phyloP scores from a whole-genome alignment of 768 basidiomycete species.

The Tubosaeta sp. region DNA sequence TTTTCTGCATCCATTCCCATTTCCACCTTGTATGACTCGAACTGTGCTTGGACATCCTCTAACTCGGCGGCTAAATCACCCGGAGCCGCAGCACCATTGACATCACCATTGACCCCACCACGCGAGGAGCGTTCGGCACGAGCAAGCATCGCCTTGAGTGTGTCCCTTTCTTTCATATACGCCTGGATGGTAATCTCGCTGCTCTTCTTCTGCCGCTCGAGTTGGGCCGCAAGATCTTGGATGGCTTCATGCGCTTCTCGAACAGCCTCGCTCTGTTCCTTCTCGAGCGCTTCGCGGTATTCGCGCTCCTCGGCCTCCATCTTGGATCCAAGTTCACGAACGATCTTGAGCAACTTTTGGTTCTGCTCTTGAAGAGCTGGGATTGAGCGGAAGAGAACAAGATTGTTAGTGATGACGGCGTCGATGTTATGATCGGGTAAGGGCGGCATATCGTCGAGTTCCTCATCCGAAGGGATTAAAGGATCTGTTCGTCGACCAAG shows the following conservation, averaged over 20 bases:
- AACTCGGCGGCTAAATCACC: slow-evolving; percentile 55
- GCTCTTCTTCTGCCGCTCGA: slow-evolving; percentile 73
- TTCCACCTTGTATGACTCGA: slow-evolving; percentile 75
- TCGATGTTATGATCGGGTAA: slow-evolving; percentile 58
- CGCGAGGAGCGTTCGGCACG: slow-evolving; percentile 38
- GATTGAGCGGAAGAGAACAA: slow-evolving; percentile 83
- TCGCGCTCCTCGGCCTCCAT: slow-evolving; percentile 85
- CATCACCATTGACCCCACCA: slow-evolving; percentile 29
- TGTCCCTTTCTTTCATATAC: slow-evolving; percentile 84
- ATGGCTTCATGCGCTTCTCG: slow-evolving; percentile 88
- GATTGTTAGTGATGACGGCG: slow-evolving; percentile 79
- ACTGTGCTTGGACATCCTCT: slow-evolving; percentile 70
- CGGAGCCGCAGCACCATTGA: slow-evolving; percentile 24
- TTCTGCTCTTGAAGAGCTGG: slow-evolving; percentile 86
- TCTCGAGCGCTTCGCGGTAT: slow-evolving; percentile 63
- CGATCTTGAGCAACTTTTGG: slow-evolving; percentile 79
- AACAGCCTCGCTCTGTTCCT: slow-evolving; percentile 75
- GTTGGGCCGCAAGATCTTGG: slow-evolving; percentile 66
- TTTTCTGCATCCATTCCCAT: slow-evolving; percentile 73
- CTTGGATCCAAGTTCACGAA: slow-evolving; percentile 75
- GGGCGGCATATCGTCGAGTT: slow-evolving; percentile 44
- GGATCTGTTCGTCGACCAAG: slow-evolving; percentile 82
- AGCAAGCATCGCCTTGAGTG: slow-evolving; percentile 70
- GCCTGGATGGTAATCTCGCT: slow-evolving; percentile 70
- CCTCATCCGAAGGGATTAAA: slow-evolving; percentile 68